Conservation (phyloP, 495 filamentous ascomycete species). For the Bacidia gigantensis region DNA sequence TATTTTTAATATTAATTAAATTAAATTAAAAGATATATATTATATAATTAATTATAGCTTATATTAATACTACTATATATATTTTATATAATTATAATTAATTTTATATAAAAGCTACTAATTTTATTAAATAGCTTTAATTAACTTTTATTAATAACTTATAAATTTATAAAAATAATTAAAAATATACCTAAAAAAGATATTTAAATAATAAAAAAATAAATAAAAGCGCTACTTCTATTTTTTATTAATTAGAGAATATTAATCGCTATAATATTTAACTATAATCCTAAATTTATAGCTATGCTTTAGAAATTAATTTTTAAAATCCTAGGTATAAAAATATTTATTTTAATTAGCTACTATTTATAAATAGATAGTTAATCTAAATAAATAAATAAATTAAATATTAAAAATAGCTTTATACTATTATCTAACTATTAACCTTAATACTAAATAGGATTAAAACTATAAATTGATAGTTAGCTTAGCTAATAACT, state of each 20-base stretch:
- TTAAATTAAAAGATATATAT: too few relatives aligned
- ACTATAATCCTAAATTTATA: conserved; percentile 3
- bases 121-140: conserved; percentile 5
- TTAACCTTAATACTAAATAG: neutral
- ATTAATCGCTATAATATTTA: neutral
- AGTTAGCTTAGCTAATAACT: neutral
- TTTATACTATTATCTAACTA: neutral
- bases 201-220: conserved; percentile 3
- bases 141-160: neutral
- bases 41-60: neutral
- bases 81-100: neutral
- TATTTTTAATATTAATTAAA: conserved; percentile 1
- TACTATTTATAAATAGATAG: conserved; percentile 4
- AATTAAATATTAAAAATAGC: neutral
- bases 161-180: conserved; percentile 3
- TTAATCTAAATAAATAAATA: neutral
- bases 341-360: neutral
- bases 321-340: neutral
- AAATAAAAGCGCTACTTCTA: neutral
- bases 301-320: neutral
- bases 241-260: neutral
- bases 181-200: neutral
- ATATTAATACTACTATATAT: neutral
- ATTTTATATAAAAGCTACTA: neutral
- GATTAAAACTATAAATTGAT: neutral